These are phyloP conservation scores for Centaurea solstitialis DNA, from an alignment of 129 eudicot genomes.

Conservation along the genomic window DNA sequence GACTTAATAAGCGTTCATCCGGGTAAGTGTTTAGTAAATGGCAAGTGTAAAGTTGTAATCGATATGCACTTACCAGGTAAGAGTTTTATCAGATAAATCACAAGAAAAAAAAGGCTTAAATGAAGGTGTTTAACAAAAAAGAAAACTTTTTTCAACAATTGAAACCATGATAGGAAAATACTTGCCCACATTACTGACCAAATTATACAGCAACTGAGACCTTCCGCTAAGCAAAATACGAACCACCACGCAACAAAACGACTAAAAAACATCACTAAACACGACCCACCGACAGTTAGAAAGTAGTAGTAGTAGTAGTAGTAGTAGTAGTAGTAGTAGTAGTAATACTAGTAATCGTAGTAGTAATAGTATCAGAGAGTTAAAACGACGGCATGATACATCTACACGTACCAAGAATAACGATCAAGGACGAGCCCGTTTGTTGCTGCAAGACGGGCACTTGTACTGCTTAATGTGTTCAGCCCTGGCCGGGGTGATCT, in stretches of 20 bases:
- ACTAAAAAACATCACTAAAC: slow-evolving; percentile 7
- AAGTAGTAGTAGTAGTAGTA: neutral
- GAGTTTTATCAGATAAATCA: too few species aligned
- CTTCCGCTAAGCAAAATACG: slow-evolving; percentile 14
- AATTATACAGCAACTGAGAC: slow-evolving; percentile 33
- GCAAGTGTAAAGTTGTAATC: too few species aligned
- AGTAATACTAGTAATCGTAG: neutral
- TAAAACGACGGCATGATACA: neutral
- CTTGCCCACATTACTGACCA: slow-evolving; percentile 23
- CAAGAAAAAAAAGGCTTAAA: neutral
- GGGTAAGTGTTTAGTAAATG: too few species aligned
- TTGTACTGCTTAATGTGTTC: slow-evolving; percentile 85
- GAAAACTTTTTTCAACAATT: neutral
- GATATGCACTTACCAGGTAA: too few species aligned
- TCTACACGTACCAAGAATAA: neutral
- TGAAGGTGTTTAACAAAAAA: neutral
- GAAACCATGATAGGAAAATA: neutral
- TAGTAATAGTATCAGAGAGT: slow-evolving; percentile 10
- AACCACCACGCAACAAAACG: slow-evolving; percentile 18
- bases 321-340: slow-evolving; percentile 1
- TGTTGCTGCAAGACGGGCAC: slow-evolving; percentile 78
- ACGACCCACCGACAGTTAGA: slow-evolving; percentile 7
- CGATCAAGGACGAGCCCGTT: slow-evolving; percentile 54
- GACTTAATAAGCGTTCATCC: too few species aligned
- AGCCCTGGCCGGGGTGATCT: slow-evolving; percentile 85